These are phyloP conservation scores for Pythium dissotocum DNA, from an alignment of 352 stramenopile species.

Conservation along the genomic window DNA sequence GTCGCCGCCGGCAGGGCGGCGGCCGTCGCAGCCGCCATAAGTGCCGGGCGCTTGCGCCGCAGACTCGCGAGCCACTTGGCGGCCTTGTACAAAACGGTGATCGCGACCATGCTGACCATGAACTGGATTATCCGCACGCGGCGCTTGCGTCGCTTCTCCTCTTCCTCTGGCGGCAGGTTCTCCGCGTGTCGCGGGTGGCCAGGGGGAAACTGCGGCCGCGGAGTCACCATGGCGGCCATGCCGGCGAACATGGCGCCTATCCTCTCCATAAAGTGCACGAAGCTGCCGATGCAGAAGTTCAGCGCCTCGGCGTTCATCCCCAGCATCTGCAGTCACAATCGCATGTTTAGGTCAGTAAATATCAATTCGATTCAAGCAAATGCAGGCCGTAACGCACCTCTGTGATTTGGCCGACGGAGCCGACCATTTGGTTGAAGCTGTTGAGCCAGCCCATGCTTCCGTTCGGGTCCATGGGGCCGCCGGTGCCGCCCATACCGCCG, in stretches of 20 bases:
- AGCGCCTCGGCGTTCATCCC: constrained; percentile 46
- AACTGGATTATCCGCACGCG: constrained; percentile 84
- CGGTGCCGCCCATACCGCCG: constrained; percentile 24
- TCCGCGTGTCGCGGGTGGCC: constrained; percentile 77
- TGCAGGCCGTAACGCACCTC: constrained; percentile 21
- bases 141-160: constrained; percentile 66
- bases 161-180: constrained; percentile 59
- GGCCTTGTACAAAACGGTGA: constrained; percentile 61
- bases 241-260: constrained; percentile 76
- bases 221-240: constrained; percentile 68
- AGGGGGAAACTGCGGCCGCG: constrained; percentile 59
- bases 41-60: constrained; percentile 34
- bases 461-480: constrained; percentile 41
- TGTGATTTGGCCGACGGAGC: constrained; percentile 43
- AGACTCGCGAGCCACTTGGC: constrained; percentile 54
- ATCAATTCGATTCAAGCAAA: background rate
- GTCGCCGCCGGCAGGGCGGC: background rate
- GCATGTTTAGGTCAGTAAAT: background rate
- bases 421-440: constrained; percentile 41
- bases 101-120: constrained; percentile 56
- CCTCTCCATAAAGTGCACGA: constrained; percentile 82
- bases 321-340: constrained; percentile 27
- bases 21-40: constrained; percentile 31
- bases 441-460: constrained; percentile 35
- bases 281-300: constrained; percentile 55